phyloP scores from a whole-genome alignment of 1,284 basidiomycete species.

The Spongiforma sp. region DNA sequence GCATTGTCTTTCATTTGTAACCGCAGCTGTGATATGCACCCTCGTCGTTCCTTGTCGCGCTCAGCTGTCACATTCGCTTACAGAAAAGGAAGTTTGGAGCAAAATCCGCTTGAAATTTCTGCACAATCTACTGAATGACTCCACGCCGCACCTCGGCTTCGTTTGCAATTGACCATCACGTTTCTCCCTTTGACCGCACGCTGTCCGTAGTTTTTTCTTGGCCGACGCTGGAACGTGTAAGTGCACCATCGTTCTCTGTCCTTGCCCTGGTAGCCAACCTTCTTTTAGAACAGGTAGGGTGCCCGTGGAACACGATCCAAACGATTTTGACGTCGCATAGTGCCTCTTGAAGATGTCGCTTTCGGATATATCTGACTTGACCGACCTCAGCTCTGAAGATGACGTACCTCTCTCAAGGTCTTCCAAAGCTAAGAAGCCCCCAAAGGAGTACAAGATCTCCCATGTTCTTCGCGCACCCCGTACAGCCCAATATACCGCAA shows the following conservation, averaged over 20 bases:
- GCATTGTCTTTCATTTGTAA: too few species aligned
- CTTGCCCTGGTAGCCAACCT: too few species aligned
- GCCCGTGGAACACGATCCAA: background rate
- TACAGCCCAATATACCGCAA: constrained; percentile 49
- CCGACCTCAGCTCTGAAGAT: constrained; percentile 48
- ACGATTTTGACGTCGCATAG: constrained; percentile 2
- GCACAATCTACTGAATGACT: constrained; percentile 12
- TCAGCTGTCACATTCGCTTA: too few species aligned
- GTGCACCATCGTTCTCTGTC: too few species aligned
- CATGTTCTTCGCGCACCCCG: constrained; percentile 47
- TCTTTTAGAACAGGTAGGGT: too few species aligned
- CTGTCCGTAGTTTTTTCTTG: too few species aligned
- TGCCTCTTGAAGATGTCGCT: constrained; percentile 34
- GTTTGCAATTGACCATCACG: background rate
- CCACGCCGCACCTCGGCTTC: background rate
- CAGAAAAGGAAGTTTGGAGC: constrained; percentile 28
- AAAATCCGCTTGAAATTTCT: constrained; percentile 22
- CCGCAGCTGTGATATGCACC: too few species aligned
- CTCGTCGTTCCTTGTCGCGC: too few species aligned
- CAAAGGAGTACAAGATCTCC: constrained; percentile 42
- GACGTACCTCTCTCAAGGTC: constrained; percentile 34
- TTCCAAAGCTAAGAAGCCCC: constrained; percentile 24
- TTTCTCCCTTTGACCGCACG: background rate
- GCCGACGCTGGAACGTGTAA: too few species aligned
- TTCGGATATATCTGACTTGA: constrained; percentile 48